phyloP scores from a whole-genome alignment of 179 eudicot genomes.

The Corrigiola litoralis region DNA sequence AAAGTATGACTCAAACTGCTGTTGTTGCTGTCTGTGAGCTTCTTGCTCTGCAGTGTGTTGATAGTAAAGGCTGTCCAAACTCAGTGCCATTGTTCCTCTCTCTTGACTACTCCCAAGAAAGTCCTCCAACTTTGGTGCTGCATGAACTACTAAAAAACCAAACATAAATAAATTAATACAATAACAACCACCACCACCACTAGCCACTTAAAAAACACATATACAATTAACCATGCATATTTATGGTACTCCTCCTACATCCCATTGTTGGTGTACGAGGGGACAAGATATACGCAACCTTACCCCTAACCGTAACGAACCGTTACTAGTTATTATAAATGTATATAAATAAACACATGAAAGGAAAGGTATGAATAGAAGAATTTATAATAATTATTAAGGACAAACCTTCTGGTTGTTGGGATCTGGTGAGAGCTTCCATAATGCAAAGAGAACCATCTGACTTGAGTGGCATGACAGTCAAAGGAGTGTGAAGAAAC shows the following conservation, averaged over 20 bases:
- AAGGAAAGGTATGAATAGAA: neutral
- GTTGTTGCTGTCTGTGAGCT: constrained; percentile 20
- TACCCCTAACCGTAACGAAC: neutral
- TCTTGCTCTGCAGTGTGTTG: constrained; percentile 28
- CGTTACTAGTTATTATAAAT: too few species aligned
- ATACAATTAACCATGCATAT: too few species aligned
- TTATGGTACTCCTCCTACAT: too few species aligned
- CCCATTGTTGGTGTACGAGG: too few species aligned
- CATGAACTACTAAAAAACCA: constrained; percentile 16
- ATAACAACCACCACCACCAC: too few species aligned
- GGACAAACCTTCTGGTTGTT: constrained; percentile 43
- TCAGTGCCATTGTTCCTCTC: constrained; percentile 45
- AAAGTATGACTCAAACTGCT: constrained; percentile 29
- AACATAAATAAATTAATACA: neutral
- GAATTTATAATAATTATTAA: neutral
- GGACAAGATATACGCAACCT: neutral
- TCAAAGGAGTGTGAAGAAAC: constrained; percentile 37
- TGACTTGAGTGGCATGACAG: constrained; percentile 77
- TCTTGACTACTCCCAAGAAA: constrained; percentile 48
- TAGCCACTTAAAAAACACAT: too few species aligned
- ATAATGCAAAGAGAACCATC: constrained; percentile 82
- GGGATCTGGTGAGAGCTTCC: constrained; percentile 66
- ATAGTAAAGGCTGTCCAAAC: constrained; percentile 62
- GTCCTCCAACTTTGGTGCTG: constrained; percentile 72
- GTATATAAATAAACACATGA: neutral